Percentiles rank a stretch among this genome's conserved stretches.
Evolutionary conservation across 1,139 yeast species (phyloP).

Genomic region (Saccharomycopsis hybrid): DNA sequence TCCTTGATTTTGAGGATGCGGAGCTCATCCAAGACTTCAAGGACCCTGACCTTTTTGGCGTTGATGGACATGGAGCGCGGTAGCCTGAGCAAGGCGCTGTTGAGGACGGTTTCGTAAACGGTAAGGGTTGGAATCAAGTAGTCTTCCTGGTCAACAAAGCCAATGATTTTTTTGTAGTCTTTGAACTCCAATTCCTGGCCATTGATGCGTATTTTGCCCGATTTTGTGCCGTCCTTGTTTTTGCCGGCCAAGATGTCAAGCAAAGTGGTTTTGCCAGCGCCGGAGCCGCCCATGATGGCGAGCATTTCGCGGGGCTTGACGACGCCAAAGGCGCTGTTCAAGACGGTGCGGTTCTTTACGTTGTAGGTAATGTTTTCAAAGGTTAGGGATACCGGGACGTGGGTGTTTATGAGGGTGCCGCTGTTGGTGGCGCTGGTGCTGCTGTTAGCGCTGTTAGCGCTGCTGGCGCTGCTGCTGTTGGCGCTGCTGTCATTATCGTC

Average conservation of each 20-base stretch:
- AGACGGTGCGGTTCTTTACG: constrained; percentile 43
- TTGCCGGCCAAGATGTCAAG: constrained; percentile 87
- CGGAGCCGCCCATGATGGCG: constrained; percentile 98
- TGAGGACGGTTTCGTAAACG: constrained; percentile 89
- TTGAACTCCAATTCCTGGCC: constrained; percentile 42
- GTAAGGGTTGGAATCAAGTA: constrained; percentile 86
- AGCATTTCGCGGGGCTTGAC: constrained; percentile 83
- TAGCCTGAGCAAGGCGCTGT: constrained; percentile 80
- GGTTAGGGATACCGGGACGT: constrained; percentile 70
- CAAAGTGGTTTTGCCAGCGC: constrained; percentile 94
- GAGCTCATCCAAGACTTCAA: constrained; percentile 78
- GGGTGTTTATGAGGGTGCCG: constrained; percentile 32
- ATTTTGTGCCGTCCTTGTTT: constrained; percentile 63
- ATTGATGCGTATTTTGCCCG: constrained; percentile 67
- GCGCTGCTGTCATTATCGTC: constrained; percentile 31
- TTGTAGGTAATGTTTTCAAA: constrained; percentile 66
- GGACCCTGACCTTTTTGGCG: constrained; percentile 72
- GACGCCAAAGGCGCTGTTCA: constrained; percentile 61
- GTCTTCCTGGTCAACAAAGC: constrained; percentile 98
- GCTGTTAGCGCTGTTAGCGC: constrained; percentile 25
- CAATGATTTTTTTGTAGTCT: constrained; percentile 63
- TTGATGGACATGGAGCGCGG: constrained; percentile 71
- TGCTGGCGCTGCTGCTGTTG: constrained; percentile 17
- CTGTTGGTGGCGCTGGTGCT: constrained; percentile 18
- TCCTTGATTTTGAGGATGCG: constrained; percentile 81